Conservation (phyloP, 345 rosid species). For the Corchorus capsularis region DNA sequence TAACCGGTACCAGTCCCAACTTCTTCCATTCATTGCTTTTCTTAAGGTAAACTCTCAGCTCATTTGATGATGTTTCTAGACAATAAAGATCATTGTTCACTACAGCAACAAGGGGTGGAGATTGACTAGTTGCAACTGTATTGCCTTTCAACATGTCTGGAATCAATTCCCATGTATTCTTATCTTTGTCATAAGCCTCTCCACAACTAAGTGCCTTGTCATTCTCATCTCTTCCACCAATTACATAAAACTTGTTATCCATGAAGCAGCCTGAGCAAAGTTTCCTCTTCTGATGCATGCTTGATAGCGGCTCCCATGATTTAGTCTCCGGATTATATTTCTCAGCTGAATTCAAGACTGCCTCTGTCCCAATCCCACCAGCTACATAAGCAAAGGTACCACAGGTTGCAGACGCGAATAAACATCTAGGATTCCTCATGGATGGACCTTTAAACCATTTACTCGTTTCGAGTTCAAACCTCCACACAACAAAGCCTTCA, state of each 20-base stretch:
- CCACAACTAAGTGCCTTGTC: slow-evolving; percentile 57
- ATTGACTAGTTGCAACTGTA: slow-evolving; percentile 52
- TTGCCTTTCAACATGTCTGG: slow-evolving; percentile 55
- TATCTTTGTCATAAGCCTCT: slow-evolving; percentile 62
- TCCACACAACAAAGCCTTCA: slow-evolving; percentile 60
- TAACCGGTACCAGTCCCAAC: slow-evolving; percentile 71
- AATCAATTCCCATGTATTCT: slow-evolving; percentile 59
- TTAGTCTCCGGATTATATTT: slow-evolving; percentile 63
- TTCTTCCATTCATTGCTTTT: slow-evolving; percentile 67
- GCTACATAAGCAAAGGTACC: slow-evolving; percentile 70
- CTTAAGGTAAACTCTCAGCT: slow-evolving; percentile 62
- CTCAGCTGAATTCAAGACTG: slow-evolving; percentile 62
- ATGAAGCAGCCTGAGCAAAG: slow-evolving; percentile 78
- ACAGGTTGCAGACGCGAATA: slow-evolving; percentile 77
- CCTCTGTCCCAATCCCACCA: slow-evolving; percentile 55
- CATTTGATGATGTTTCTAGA: slow-evolving; percentile 64
- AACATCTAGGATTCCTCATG: slow-evolving; percentile 68
- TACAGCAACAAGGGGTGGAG: slow-evolving; percentile 82
- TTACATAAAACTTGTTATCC: slow-evolving; percentile 68
- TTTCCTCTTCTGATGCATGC: slow-evolving; percentile 56
- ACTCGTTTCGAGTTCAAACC: slow-evolving; percentile 67
- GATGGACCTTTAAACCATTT: slow-evolving; percentile 77
- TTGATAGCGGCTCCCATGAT: slow-evolving; percentile 63
- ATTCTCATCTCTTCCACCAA: slow-evolving; percentile 71
- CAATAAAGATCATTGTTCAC: slow-evolving; percentile 74